Base-by-base conservation (phyloP, 192 early-diverging fungal genomes). In the Radiomyces spectabilis region DNA sequence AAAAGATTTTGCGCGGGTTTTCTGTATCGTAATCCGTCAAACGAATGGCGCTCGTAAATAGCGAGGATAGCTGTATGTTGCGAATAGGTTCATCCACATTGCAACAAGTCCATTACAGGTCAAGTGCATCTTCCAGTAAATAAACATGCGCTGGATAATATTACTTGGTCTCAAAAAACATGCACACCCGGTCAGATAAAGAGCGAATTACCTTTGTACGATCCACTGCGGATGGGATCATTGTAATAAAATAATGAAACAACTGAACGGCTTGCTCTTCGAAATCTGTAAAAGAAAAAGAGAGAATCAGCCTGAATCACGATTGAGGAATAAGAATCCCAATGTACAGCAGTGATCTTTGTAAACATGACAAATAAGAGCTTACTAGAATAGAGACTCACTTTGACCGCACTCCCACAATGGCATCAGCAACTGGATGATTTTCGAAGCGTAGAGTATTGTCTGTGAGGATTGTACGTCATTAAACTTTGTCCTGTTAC, bases 81-180 rank as follows among this genome's bases (percentile, higher is more conserved):
- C 80, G 8, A 86, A 65, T 1, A 97, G 80, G 13, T 60, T 61
- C 21, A 80, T 50, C 5, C 68, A 63, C 85, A 88, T 72, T 87
- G 85, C 10, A 97, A n/a, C 0, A 84, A 4, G 83, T 80, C 37
- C 80, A 77, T 93, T 92, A 95, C 13, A 97, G 73, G 47, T 94
- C 91, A n/a, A 95, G 72, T 2, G 82, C 88, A 53, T 97, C 94
- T 55, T 95, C 94, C 22, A 94, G 74, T 50, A 97, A 53, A 46
- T 93, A 94, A 5, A 91, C 70, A 68, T 91, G 85, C 1, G 75
- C 80, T 16, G 9, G 1, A n/a, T n/a, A n/a, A n/a, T n/a, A n/a
- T n/a, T n/a, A n/a, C n/a, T n/a, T n/a, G n/a, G n/a, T n/a, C n/a
- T n/a, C 9, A 55, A 35, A 37, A 37, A 2, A 1, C 16, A 52